Evolutionary conservation across 257 asterid species (phyloP), one percentile per base, ranked within the genome.

Genomic region (Fraxinus cuspidata): DNA sequence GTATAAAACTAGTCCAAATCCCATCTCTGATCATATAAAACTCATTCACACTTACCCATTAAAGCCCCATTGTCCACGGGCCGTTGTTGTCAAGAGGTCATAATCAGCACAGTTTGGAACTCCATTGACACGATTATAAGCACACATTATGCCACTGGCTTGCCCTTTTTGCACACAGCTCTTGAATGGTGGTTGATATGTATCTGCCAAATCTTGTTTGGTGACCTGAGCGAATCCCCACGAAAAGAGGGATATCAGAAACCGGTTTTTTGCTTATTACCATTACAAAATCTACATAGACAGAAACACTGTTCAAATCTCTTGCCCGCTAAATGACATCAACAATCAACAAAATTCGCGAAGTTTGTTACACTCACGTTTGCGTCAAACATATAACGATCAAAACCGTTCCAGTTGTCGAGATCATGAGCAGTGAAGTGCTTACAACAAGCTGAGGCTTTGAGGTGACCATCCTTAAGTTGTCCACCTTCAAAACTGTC

Each of bases 371-470:
- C 11, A 25, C 87, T 83, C 79, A 85, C 97, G 1, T 75, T 79
- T 42, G 97, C 97, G 44, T 92, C 84, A 19, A 92, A 92, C 53
- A 13, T 23, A 69, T 78, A 90, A 23, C 96, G 94, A 72, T 68
- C 73, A 67, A 90, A 63, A n/a, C 89, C 87, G 21, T 86, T 77
- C 97, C 97, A 92, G 44, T 78, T 89, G 77, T 92, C 97, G 83
- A 92, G 70, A 83, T 92, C 97, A 71, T 92, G 91, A 31, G 97
- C 96, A 15, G 93, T 89, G 88, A 70, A 90, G 81, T 90, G 94
- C 72, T 92, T 92, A 74, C 97, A 90, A 63, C 97, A 92, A 73
- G 97, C 97, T 1, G 97, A 90, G 5, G 90, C 90, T 79, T 86
- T 87, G 21, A 92, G 89, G 4, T 72, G 77, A 15, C 89, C 83